Evolutionary conservation across 73 alveolate species (phyloP).

Genomic region (Tetrahymena malaccensis): DNA sequence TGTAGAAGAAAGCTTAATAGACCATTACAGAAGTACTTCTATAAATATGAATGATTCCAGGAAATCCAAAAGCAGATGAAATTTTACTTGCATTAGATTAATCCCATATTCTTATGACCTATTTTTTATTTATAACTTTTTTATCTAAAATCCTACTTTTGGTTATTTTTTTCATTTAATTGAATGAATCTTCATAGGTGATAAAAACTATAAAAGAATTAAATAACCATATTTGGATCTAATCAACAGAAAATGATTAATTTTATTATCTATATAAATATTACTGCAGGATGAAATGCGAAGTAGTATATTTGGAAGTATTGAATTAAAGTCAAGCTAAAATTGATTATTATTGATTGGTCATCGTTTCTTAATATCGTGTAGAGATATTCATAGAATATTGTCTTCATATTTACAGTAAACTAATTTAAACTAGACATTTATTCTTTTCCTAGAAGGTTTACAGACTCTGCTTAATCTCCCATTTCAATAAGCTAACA

Average conservation of each 20-base stretch:
- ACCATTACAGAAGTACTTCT: not conserved
- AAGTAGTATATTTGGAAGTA: not conserved
- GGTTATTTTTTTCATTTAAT: too few relatives aligned
- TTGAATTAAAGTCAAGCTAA: not conserved
- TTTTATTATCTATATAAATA: not conserved
- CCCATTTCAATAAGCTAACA: not conserved
- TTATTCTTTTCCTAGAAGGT: not conserved
- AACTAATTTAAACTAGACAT: not conserved
- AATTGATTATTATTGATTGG: not conserved
- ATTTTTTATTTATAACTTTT: not conserved
- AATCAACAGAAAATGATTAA: not conserved
- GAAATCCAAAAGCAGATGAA: not conserved
- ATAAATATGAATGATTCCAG: not conserved
- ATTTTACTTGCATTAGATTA: not conserved
- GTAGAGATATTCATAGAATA: not conserved
- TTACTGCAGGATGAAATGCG: not conserved
- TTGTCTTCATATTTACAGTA: not conserved
- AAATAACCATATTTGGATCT: not conserved
- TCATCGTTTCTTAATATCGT: not conserved
- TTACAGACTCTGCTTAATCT: not conserved
- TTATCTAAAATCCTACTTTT: not conserved
- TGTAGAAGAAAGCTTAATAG: not conserved
- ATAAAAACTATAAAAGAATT: not conserved
- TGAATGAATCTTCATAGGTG: not conserved
- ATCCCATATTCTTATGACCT: not conserved